phyloP scores from a whole-genome alignment of 2,329 filamentous ascomycete genomes.

The Didymella pomorum region DNA sequence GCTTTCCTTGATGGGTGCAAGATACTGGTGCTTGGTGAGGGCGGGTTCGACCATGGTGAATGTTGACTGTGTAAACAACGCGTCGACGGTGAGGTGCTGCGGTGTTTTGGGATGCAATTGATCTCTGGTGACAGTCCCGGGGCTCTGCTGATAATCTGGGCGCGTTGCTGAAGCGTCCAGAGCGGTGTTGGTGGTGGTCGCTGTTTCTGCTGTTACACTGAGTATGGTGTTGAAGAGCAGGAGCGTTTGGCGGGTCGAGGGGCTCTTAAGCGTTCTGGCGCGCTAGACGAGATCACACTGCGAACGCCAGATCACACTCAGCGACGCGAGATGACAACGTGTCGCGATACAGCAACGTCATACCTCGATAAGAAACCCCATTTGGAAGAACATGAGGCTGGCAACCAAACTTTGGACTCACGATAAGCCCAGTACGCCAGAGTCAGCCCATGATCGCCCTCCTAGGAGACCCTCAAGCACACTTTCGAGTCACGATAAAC shows the following conservation, averaged over 20 bases:
- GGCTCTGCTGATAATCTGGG: not conserved
- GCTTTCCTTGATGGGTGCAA: slow-evolving; percentile 38
- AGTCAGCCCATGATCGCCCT: not conserved
- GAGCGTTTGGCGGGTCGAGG: slow-evolving; percentile 17
- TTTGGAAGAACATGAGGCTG: no score
- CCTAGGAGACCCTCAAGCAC: not conserved
- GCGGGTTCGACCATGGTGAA: not conserved
- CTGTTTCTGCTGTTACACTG: slow-evolving; percentile 25
- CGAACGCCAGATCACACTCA: no score
- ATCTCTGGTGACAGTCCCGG: not conserved
- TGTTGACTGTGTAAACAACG: slow-evolving; percentile 29
- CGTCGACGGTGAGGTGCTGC: slow-evolving; percentile 20
- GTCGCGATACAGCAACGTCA: no score
- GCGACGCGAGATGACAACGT: no score
- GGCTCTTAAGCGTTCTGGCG: not conserved
- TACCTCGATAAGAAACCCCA: no score
- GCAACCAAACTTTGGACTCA: no score
- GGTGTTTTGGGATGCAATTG: not conserved
- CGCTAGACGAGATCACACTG: no score
- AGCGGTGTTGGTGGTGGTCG: slow-evolving; percentile 23
- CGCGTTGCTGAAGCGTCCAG: slow-evolving; percentile 1
- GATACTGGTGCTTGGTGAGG: slow-evolving; percentile 31
- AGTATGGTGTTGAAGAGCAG: slow-evolving; percentile 28
- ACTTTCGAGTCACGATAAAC: not conserved
- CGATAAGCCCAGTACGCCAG: not conserved